phyloP scores from a whole-genome alignment of 306 rosid species.

The Corylus heterophylla region DNA sequence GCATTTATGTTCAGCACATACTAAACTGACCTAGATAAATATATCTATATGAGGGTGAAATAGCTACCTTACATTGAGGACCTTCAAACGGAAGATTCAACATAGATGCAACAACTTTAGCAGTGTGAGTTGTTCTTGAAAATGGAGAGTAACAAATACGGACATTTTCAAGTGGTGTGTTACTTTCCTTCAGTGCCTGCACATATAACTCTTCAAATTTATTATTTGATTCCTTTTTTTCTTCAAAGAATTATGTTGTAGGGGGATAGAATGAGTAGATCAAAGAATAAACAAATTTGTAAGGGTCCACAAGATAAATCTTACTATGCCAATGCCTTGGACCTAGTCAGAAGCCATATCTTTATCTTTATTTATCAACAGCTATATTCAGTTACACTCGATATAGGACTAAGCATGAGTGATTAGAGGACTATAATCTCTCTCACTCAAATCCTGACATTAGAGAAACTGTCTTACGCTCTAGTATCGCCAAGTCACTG shows the following conservation, averaged over 20 bases:
- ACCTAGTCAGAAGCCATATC: neutral
- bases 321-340: neutral
- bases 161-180: constrained; percentile 50
- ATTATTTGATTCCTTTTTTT: neutral
- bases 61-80: constrained; percentile 71
- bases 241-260: neutral
- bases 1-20: neutral
- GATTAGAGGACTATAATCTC: too few relatives aligned
- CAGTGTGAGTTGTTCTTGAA: constrained; percentile 79
- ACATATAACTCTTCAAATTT: neutral
- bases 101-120: constrained; percentile 55
- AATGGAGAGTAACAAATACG: constrained; percentile 84
- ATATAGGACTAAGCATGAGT: too few relatives aligned
- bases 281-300: neutral
- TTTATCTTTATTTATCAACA: neutral
- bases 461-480: too few relatives aligned
- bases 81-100: constrained; percentile 63
- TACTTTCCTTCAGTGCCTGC: constrained; percentile 62
- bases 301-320: neutral
- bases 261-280: neutral
- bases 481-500: too few relatives aligned
- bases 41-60: neutral
- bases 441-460: too few relatives aligned
- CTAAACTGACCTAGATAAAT: neutral
- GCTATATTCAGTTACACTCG: too few relatives aligned